Percentiles rank a stretch among this genome's conserved stretches.
These are phyloP conservation scores for Ligustrum vulgare DNA, from an alignment of 257 asterid genomes.

Conservation along the genomic window DNA sequence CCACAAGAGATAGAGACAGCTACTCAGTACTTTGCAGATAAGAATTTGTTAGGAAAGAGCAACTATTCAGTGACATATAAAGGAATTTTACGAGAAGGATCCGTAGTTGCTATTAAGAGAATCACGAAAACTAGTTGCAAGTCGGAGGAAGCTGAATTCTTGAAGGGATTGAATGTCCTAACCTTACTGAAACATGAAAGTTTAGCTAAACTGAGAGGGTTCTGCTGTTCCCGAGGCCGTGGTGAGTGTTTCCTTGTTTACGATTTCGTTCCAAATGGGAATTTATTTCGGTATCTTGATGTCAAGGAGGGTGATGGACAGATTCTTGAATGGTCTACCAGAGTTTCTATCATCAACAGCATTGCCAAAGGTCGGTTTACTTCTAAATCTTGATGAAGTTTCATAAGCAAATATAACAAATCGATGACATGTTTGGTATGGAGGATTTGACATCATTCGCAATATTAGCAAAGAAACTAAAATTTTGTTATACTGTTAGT, in stretches of 20 bases:
- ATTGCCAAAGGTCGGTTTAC: conserved; percentile 67
- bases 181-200: conserved; percentile 78
- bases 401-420: background rate
- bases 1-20: conserved; percentile 84
- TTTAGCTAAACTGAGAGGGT: conserved; percentile 70
- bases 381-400: background rate
- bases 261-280: conserved; percentile 73
- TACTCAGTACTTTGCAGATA: conserved; percentile 77
- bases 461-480: too few relatives aligned
- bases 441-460: background rate
- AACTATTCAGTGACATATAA: conserved; percentile 62
- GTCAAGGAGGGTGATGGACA: conserved; percentile 53
- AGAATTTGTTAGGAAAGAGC: conserved; percentile 71
- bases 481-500: background rate
- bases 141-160: conserved; percentile 82
- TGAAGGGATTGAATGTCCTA: conserved; percentile 62
- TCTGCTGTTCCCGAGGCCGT: conserved; percentile 80
- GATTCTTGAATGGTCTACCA: conserved; percentile 72
- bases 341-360: conserved; percentile 69
- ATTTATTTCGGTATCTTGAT: conserved; percentile 60
- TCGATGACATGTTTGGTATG: background rate
- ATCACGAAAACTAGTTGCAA: conserved; percentile 80
- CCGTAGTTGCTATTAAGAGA: conserved; percentile 70
- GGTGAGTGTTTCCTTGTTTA: conserved; percentile 89
- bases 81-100: conserved; percentile 81